These are phyloP conservation scores for Dryadomyces quercus-mongolicae DNA, from an alignment of 2,329 filamentous ascomycete species.

Conservation along the genomic window DNA sequence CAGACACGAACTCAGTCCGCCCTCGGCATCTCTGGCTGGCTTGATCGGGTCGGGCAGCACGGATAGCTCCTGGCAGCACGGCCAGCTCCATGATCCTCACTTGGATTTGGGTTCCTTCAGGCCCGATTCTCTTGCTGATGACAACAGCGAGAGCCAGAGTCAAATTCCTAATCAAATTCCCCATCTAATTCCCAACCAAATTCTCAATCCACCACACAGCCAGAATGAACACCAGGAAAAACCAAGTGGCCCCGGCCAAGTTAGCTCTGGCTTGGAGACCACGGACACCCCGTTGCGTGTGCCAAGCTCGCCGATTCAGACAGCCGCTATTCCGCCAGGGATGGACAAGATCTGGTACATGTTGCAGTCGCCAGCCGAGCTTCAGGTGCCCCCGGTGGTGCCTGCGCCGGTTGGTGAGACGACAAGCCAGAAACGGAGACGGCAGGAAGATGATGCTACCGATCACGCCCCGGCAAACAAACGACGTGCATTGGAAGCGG, in stretches of 20 bases:
- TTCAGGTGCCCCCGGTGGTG: background rate
- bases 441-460: background rate
- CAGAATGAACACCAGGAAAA: background rate
- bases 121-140: background rate
- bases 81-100: conserved; percentile 4
- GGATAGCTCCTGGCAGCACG: conserved; percentile 5
- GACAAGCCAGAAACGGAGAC: background rate
- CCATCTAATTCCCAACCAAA: background rate
- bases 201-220: no score
- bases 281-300: background rate
- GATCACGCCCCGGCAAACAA: background rate
- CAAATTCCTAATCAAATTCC: no score
- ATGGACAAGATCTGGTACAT: conserved; percentile 2
- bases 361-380: background rate
- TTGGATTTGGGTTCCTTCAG: background rate
- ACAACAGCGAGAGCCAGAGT: background rate
- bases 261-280: background rate
- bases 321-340: conserved; percentile 3
- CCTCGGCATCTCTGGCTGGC: background rate
- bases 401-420: background rate
- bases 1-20: background rate
- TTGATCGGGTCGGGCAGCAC: background rate
- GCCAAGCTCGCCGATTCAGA: conserved; percentile 2
- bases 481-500: background rate
- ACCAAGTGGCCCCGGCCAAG: background rate